These are phyloP conservation scores for Lotus japonicus DNA, from an alignment of 306 rosid genomes.

Conservation along the genomic window DNA sequence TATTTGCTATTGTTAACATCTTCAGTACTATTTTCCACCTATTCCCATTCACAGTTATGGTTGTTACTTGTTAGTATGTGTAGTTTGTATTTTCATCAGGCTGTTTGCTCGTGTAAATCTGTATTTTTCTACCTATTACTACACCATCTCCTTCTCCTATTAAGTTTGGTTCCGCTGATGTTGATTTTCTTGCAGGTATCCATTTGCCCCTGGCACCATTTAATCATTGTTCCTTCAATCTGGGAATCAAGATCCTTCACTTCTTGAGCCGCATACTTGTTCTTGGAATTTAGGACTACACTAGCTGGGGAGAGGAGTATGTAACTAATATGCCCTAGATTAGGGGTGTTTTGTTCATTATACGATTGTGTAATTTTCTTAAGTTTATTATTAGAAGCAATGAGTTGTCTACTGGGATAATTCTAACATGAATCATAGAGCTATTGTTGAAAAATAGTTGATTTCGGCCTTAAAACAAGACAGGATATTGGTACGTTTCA, in stretches of 20 bases:
- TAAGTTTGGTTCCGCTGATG: neutral
- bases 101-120: neutral
- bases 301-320: neutral
- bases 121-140: neutral
- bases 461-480: neutral
- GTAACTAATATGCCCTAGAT: conserved; percentile 11
- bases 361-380: neutral
- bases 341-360: conserved; percentile 12
- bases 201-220: neutral
- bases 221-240: neutral
- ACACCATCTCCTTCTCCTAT: neutral
- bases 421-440: neutral
- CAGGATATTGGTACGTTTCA: too few species aligned
- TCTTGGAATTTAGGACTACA: conserved; percentile 5
- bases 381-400: conserved; percentile 9
- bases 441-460: neutral
- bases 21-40: too few species aligned
- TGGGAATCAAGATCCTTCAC: conserved; percentile 10
- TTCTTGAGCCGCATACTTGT: neutral
- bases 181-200: conserved; percentile 10
- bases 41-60: too few species aligned
- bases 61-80: too few species aligned
- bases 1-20: conserved; percentile 1
- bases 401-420: neutral
- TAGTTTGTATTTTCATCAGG: neutral